phyloP scores from a whole-genome alignment of 169 alveolate species.

The Babesia ovis region DNA sequence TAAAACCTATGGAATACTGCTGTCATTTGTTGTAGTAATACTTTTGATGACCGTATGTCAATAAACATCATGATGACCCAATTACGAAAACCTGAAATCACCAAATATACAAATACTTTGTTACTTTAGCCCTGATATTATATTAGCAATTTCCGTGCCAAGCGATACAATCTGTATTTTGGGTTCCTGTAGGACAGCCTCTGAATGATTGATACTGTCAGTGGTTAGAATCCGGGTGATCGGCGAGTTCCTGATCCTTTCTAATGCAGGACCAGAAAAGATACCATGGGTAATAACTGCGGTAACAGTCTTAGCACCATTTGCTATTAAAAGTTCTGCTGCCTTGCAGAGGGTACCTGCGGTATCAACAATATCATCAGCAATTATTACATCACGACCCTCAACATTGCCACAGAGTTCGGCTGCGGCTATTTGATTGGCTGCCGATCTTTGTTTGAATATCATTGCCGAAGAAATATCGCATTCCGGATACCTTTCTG shows the following conservation, averaged over 20 bases:
- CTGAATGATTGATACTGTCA: conserved; percentile 80
- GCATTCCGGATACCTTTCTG: conserved; percentile 2
- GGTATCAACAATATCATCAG: conserved; percentile 97
- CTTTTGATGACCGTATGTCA: too few species aligned
- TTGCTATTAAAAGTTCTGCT: conserved; percentile 86
- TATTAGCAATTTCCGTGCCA: conserved; percentile 18
- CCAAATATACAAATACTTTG: too few species aligned
- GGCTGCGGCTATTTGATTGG: conserved; percentile 88
- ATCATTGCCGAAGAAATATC: conserved; percentile 78
- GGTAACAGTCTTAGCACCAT: conserved; percentile 92
- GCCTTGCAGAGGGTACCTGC: conserved; percentile 97
- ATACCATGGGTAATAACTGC: conserved; percentile 97
- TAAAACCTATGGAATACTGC: too few species aligned
- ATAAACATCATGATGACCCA: too few species aligned
- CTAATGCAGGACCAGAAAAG: conserved; percentile 88
- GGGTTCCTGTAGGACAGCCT: conserved; percentile 23
- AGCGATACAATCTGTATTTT: conserved; percentile 37
- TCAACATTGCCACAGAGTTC: conserved; percentile 91
- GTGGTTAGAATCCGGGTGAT: conserved; percentile 90
- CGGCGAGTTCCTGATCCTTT: conserved; percentile 82
- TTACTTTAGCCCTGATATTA: too few species aligned
- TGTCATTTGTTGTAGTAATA: too few species aligned
- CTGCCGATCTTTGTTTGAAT: conserved; percentile 80
- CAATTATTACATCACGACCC: conserved; percentile 91
- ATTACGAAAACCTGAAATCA: too few species aligned